phyloP scores from a whole-genome alignment of 2,329 filamentous ascomycete species.

The Drechslerella dactyloides region DNA sequence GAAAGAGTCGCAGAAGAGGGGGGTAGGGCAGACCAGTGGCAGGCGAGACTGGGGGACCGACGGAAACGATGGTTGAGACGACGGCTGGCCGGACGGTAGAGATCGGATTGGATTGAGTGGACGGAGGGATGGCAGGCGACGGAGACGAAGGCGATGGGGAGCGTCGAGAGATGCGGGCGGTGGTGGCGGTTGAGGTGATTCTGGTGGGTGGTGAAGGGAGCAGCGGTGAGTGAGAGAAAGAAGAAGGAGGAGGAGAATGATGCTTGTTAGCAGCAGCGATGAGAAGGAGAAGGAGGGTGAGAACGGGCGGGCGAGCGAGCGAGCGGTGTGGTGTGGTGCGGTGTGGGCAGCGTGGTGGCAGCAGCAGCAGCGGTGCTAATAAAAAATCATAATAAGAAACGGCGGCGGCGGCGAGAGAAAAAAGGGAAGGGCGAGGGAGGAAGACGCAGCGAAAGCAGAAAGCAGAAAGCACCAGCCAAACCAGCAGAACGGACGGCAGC shows the following conservation, averaged over 20 bases:
- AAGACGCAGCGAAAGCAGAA: neutral
- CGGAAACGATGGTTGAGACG: slow-evolving; percentile 13
- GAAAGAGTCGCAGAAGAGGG: slow-evolving; percentile 54
- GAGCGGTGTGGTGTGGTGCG: neutral
- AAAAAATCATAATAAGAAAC: neutral
- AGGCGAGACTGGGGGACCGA: slow-evolving; percentile 20
- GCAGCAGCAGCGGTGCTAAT: neutral
- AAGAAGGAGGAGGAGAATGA: slow-evolving; percentile 1
- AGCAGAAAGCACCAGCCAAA: too few relatives aligned
- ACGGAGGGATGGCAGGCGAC: slow-evolving; percentile 19
- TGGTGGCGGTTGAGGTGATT: slow-evolving; percentile 50
- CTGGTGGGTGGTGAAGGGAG: neutral
- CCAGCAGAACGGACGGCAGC: slow-evolving; percentile 8
- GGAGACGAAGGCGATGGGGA: neutral
- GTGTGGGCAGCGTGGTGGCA: neutral
- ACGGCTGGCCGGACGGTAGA: neutral
- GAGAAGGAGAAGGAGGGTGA: slow-evolving; percentile 10
- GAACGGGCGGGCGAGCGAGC: slow-evolving; percentile 5
- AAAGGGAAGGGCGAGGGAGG: neutral
- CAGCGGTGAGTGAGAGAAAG: slow-evolving; percentile 2
- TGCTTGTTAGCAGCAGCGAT: neutral
- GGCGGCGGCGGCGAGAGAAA: slow-evolving; percentile 4
- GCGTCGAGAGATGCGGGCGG: slow-evolving; percentile 38
- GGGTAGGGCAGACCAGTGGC: slow-evolving; percentile 53
- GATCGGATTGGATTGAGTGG: neutral